phyloP scores from a whole-genome alignment of 805 yeast species.

The Ogataea wickerhamii region DNA sequence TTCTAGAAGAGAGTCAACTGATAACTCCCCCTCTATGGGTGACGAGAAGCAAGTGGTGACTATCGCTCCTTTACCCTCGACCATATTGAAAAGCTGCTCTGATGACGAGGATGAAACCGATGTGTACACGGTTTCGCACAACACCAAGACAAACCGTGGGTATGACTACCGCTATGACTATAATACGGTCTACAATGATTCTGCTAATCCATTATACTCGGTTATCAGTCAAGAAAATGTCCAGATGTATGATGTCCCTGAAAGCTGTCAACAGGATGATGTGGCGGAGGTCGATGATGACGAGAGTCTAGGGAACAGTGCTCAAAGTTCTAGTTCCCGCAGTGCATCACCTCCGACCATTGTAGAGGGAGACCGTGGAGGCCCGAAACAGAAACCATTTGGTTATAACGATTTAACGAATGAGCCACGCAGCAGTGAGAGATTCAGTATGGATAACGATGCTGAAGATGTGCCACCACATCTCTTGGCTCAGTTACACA shows the following conservation, averaged over 20 bases:
- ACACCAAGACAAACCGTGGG: constrained; percentile 68
- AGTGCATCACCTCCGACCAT: not conserved
- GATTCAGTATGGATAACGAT: not conserved
- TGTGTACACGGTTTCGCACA: constrained; percentile 61
- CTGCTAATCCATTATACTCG: constrained; percentile 40
- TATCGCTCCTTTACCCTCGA: constrained; percentile 80
- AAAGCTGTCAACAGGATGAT: constrained; percentile 37
- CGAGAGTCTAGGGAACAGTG: not conserved
- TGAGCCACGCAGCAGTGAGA: not conserved
- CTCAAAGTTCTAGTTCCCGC: not conserved
- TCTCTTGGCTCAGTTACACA: constrained; percentile 2
- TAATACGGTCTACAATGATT: constrained; percentile 65
- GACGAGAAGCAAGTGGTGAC: constrained; percentile 38
- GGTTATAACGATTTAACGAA: not conserved
- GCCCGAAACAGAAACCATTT: too few species aligned
- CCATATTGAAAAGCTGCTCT: constrained; percentile 73
- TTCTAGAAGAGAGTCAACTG: constrained; percentile 11
- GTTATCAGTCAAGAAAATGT: constrained; percentile 24
- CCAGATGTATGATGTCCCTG: constrained; percentile 37
- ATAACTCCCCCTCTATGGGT: not conserved
- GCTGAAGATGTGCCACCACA: constrained; percentile 12
- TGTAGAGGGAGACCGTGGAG: too few species aligned
- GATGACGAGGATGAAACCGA: constrained; percentile 58
- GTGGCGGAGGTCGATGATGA: constrained; percentile 24
- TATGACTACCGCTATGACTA: constrained; percentile 78